Percentiles rank a stretch among this genome's conserved stretches.
phyloP scores from a whole-genome alignment of 768 basidiomycete species.

The Boletus coccyginus region DNA sequence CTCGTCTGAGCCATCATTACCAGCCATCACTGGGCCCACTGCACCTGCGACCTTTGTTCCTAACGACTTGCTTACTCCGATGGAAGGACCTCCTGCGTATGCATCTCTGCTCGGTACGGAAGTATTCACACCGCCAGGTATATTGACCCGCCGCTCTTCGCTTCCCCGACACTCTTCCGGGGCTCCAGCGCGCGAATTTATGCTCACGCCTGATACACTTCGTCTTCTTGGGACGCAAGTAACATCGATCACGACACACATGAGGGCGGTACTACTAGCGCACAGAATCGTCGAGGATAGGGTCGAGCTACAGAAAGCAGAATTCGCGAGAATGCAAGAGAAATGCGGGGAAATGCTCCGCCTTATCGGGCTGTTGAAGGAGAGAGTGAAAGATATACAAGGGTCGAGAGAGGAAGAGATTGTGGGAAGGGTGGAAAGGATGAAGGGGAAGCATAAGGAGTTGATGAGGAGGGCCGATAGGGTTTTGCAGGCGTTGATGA shows the following conservation, averaged over 20 bases:
- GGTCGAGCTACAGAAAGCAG: slow-evolving; percentile 62
- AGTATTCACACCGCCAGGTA: slow-evolving; percentile 45
- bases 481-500: slow-evolving; percentile 70
- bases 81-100: slow-evolving; percentile 50
- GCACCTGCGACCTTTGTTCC: slow-evolving; percentile 2
- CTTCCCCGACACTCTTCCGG: slow-evolving; percentile 52
- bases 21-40: slow-evolving; percentile 6
- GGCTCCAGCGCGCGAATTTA: slow-evolving; percentile 42
- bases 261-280: slow-evolving; percentile 53
- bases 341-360: slow-evolving; percentile 57
- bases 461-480: slow-evolving; percentile 65
- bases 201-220: slow-evolving; percentile 75
- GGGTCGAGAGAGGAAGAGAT: slow-evolving; percentile 24
- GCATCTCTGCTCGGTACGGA: slow-evolving; percentile 51
- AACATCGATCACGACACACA: slow-evolving; percentile 38
- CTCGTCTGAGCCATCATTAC: slow-evolving; percentile 4
- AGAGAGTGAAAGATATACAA: slow-evolving; percentile 15
- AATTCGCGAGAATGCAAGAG: slow-evolving; percentile 60
- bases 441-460: slow-evolving; percentile 59
- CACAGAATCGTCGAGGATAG: slow-evolving; percentile 54
- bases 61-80: slow-evolving; percentile 35
- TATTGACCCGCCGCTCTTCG: slow-evolving; percentile 42
- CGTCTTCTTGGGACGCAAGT: slow-evolving; percentile 25
- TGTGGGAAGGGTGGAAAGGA: slow-evolving; percentile 44
- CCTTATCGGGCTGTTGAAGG: slow-evolving; percentile 33